Percentiles rank a stretch among this genome's conserved stretches.
These are phyloP conservation scores for Aspergillus calidoustus DNA, from an alignment of 2,329 filamentous ascomycete species.

Conservation along the genomic window DNA sequence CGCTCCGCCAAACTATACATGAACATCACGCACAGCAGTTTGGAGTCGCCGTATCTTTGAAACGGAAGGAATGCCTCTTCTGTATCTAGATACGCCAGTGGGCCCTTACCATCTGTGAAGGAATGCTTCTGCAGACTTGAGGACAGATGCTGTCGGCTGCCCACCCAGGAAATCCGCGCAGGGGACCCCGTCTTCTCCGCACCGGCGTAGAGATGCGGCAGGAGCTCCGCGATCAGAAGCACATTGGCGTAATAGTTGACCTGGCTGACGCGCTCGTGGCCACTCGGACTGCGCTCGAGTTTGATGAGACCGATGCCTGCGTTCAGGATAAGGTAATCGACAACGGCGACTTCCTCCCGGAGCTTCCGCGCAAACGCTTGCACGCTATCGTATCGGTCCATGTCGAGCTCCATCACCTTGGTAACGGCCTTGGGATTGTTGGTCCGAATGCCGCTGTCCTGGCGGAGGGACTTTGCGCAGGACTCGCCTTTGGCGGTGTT, in stretches of 20 bases:
- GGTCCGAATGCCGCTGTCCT: neutral
- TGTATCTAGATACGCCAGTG: conserved; percentile 19
- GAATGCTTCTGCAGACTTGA: conserved; percentile 18
- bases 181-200: conserved; percentile 20
- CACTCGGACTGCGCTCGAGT: conserved; percentile 25
- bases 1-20: conserved; percentile 29
- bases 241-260: conserved; percentile 37
- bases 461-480: conserved; percentile 12
- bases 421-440: conserved; percentile 16
- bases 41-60: conserved; percentile 25
- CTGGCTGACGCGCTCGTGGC: conserved; percentile 47
- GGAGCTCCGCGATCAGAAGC: conserved; percentile 30
- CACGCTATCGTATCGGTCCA: conserved; percentile 25
- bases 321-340: neutral
- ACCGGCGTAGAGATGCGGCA: conserved; percentile 33
- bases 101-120: neutral
- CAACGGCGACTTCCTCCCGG: conserved; percentile 18
- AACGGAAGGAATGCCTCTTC: conserved; percentile 8
- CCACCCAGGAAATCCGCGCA: conserved; percentile 27
- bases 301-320: conserved; percentile 14
- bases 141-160: conserved; percentile 21
- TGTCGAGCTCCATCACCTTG: conserved; percentile 27
- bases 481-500: conserved; percentile 27
- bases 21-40: conserved; percentile 31
- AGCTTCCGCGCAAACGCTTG: conserved; percentile 25